phyloP scores from a whole-genome alignment of 768 basidiomycete species.

The Tulasnella sp. region DNA sequence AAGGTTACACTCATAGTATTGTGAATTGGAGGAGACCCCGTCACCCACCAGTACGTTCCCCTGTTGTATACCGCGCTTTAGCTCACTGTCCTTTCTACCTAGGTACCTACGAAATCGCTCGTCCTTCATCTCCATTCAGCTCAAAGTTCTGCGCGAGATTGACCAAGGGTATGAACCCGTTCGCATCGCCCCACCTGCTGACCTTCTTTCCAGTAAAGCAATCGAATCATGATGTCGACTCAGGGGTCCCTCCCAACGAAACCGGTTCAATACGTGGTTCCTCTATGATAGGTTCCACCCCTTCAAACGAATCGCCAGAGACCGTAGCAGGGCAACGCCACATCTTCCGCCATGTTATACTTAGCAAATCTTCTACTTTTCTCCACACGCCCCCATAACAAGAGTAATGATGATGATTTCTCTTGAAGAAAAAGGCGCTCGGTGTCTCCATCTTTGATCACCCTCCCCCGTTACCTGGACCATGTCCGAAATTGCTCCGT shows the following conservation, averaged over 20 bases:
- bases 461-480: neutral
- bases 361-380: neutral
- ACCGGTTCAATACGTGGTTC: neutral
- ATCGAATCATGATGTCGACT: neutral
- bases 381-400: too few relatives aligned
- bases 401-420: neutral
- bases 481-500: neutral
- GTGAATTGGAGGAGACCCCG: neutral
- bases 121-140: too few relatives aligned
- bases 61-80: neutral
- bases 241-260: neutral
- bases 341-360: neutral
- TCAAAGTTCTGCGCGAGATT: neutral
- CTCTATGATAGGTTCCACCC: neutral
- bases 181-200: neutral
- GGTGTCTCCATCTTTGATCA: neutral
- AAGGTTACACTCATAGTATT: neutral
- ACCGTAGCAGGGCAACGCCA: too few relatives aligned
- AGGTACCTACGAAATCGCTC: neutral
- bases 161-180: neutral
- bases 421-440: neutral
- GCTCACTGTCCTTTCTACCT: neutral
- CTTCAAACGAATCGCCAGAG: neutral
- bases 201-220: neutral
- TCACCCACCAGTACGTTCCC: neutral